Evolutionary conservation across 2,329 filamentous ascomycete species (phyloP).

Genomic region (Bipolaris oryzae): DNA sequence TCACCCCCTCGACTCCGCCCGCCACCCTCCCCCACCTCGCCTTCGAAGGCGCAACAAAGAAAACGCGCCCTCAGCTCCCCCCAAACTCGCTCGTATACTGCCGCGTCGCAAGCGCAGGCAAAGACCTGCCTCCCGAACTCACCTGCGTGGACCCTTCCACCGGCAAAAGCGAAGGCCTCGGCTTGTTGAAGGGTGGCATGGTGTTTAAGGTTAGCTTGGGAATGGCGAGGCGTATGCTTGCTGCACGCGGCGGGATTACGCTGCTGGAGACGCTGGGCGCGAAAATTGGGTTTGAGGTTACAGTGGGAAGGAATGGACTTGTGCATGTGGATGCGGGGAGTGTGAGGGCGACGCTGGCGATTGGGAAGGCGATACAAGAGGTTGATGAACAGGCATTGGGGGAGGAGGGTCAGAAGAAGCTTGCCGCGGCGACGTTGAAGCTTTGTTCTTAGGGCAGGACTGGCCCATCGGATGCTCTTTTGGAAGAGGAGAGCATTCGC

Average conservation of each 20-base stretch:
- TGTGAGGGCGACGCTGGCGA: slow-evolving; percentile 72
- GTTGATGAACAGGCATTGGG: slow-evolving; percentile 72
- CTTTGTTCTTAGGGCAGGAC: slow-evolving; percentile 48
- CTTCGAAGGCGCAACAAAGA: slow-evolving; percentile 93
- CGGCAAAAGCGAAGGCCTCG: slow-evolving; percentile 86
- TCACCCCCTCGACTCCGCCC: slow-evolving; percentile 67
- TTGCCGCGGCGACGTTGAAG: slow-evolving; percentile 70
- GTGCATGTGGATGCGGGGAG: slow-evolving; percentile 88
- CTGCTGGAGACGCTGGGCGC: slow-evolving; percentile 82
- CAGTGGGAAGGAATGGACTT: slow-evolving; percentile 88
- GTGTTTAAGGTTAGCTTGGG: slow-evolving; percentile 78
- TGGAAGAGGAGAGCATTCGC: not conserved
- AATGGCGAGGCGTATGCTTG: slow-evolving; percentile 79
- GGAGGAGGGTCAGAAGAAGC: slow-evolving; percentile 70
- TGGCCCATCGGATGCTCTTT: not conserved
- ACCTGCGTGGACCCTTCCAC: slow-evolving; percentile 87
- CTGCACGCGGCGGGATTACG: slow-evolving; percentile 65
- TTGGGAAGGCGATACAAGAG: slow-evolving; percentile 78
- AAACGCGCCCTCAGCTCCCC: slow-evolving; percentile 80
- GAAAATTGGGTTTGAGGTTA: slow-evolving; percentile 88
- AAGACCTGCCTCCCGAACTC: slow-evolving; percentile 78
- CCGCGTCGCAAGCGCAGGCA: slow-evolving; percentile 70
- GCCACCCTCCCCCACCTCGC: slow-evolving; percentile 82
- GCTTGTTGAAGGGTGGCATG: slow-evolving; percentile 84
- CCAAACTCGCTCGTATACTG: slow-evolving; percentile 86